Evolutionary conservation across 2,329 filamentous ascomycete genomes (phyloP).

Genomic region (Aureobasidium sp.): DNA sequence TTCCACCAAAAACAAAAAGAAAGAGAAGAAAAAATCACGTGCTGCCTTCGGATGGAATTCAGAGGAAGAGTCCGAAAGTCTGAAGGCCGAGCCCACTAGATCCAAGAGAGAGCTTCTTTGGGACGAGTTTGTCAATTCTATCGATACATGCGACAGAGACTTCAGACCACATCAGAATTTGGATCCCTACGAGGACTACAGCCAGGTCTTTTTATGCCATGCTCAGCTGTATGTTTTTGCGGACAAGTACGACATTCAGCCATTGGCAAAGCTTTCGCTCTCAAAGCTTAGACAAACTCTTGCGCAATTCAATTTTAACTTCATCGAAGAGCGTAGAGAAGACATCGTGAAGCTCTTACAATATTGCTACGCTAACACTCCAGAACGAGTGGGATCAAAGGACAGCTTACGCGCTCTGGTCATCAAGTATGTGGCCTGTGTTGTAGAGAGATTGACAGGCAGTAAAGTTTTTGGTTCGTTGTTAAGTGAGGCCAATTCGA

Average conservation of each 20-base stretch:
- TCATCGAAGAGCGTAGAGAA: slow-evolving; percentile 31
- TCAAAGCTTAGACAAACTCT: slow-evolving; percentile 40
- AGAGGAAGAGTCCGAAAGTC: neutral
- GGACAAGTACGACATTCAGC: slow-evolving; percentile 43
- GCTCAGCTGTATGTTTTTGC: slow-evolving; percentile 45
- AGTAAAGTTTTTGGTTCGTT: slow-evolving; percentile 2
- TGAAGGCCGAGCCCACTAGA: neutral
- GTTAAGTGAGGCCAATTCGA: neutral
- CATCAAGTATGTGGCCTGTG: slow-evolving; percentile 11
- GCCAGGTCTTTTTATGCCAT: slow-evolving; percentile 43
- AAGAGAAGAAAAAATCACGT: neutral
- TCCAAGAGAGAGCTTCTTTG: slow-evolving; percentile 1
- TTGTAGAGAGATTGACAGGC: neutral
- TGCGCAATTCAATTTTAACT: slow-evolving; percentile 31
- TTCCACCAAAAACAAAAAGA: neutral
- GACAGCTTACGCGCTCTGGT: slow-evolving; percentile 2
- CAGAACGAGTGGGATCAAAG: neutral
- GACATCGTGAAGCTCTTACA: slow-evolving; percentile 39
- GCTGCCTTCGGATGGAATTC: neutral
- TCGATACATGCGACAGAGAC: slow-evolving; percentile 4
- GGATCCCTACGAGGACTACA: slow-evolving; percentile 26
- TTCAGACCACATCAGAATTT: neutral
- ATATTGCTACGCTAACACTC: slow-evolving; percentile 42
- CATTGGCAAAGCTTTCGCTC: slow-evolving; percentile 35
- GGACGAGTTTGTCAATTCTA: neutral